Percentiles rank a stretch among this genome's conserved stretches.
These are phyloP conservation scores for Diplosphaera chodatii DNA, from an alignment of 139 green algal species.

Conservation along the genomic window DNA sequence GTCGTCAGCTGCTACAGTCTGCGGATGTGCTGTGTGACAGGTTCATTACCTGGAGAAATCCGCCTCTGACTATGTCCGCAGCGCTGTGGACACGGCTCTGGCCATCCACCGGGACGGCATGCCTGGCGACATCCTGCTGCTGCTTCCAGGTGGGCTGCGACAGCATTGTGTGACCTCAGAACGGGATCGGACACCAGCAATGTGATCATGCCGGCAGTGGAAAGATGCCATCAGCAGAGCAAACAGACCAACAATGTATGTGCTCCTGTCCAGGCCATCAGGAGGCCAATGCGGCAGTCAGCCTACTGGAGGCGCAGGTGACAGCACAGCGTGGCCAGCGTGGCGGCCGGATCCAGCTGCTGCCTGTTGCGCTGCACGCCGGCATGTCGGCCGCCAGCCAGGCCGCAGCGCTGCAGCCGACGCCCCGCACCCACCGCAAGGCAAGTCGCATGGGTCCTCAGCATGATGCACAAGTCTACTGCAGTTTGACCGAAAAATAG, in stretches of 20 bases:
- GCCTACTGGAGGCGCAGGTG: conserved; percentile 58
- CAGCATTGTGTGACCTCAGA: too few species aligned
- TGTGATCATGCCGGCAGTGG: too few species aligned
- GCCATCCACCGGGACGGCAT: conserved; percentile 63
- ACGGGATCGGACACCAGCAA: too few species aligned
- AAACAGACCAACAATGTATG: background rate
- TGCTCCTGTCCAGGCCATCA: conserved; percentile 42
- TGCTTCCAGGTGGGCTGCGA: too few species aligned
- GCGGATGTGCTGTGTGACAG: conserved; percentile 17
- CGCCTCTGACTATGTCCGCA: conserved; percentile 57
- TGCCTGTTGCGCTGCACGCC: conserved; percentile 64
- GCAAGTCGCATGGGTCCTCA: too few species aligned
- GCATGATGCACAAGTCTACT: too few species aligned
- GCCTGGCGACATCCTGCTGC: conserved; percentile 90
- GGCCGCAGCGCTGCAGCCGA: conserved; percentile 50
- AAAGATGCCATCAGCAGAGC: too few species aligned
- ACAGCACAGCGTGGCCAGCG: conserved; percentile 19
- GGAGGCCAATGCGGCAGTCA: conserved; percentile 59
- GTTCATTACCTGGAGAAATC: conserved; percentile 73
- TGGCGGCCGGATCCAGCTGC: conserved; percentile 27
- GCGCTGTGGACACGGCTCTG: conserved; percentile 64
- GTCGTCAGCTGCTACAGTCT: too few species aligned
- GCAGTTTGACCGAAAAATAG: too few species aligned
- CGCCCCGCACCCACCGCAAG: conserved; percentile 63
- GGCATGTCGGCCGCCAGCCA: conserved; percentile 67